Evolutionary conservation across 2,329 filamentous ascomycete genomes (phyloP), one percentile per base, ranked within the genome.

Genomic region (Rugonectria rugulosa): DNA sequence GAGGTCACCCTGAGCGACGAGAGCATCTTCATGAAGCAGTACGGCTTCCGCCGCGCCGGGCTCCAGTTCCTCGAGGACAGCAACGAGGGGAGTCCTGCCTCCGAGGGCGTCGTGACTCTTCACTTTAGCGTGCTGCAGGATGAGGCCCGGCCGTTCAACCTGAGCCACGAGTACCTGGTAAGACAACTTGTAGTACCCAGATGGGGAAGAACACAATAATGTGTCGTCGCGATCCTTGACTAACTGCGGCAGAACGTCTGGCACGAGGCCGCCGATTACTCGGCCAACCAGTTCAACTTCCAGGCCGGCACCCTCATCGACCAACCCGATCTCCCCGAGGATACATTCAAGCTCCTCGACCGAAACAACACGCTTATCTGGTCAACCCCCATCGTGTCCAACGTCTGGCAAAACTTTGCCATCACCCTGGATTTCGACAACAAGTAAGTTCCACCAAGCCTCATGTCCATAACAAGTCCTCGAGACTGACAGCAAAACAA

Each of bases 371-470:
- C 75, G 44, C 67, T 78, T 24, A 71, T 88, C 6, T 87, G 81
- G 68, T 76, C 73, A 21, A 77, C 78, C 0, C 74, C 77, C 3
- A 86, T 86, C 49, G 73, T 77, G n/a, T 66, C 72, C 27, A 76
- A 69, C 12, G 72, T 77, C 17, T 86, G 84, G 77, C 82, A 87
- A 68, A 88, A 88, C 74, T 88, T 87, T 74, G 85, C 79, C 8
- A 50, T 87, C 26, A 81, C 77, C 19, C 72, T 86, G 12, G 79
- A 88, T 69, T 88, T 84, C 68, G 72, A 74, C 44, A 73, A 79
- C 50, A 81, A 83, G 82, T 85, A 70, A 41, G 79, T 71, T 27
- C 27, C 40, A n/a, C n/a, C n/a, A n/a, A n/a, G n/a, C 8, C 14
- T 21, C 2, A 6, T 12, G 10, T 9, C 19, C 47, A 12, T 15